Conservation (phyloP, 257 asterid species). For the Paulownia fortunei region DNA sequence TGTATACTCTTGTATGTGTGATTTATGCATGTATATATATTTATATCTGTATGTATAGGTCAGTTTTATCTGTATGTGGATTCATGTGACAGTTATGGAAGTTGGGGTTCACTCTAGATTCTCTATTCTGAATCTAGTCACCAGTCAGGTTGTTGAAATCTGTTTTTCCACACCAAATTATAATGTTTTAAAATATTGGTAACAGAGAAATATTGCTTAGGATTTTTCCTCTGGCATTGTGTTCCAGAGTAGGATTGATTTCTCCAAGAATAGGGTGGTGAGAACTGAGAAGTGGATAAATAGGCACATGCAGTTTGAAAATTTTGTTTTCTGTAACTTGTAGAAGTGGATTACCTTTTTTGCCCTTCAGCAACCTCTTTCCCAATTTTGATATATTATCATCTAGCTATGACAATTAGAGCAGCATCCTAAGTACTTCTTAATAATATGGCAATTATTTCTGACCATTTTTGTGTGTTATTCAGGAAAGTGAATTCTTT, state of each 20-base stretch:
- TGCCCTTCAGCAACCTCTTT: conserved; percentile 22
- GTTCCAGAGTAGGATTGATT: conserved; percentile 38
- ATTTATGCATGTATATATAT: not conserved
- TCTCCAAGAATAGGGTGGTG: conserved; percentile 39
- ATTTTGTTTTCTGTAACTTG: not conserved
- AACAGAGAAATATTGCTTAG: conserved; percentile 30
- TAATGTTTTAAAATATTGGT: conserved; percentile 28
- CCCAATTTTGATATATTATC: not conserved
- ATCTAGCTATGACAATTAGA: too few species aligned
- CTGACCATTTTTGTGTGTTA: not conserved
- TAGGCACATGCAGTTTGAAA: conserved; percentile 29
- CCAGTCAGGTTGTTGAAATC: conserved; percentile 44
- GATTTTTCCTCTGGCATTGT: not conserved
- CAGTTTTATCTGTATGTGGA: conserved; percentile 24
- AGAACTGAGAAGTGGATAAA: conserved; percentile 29
- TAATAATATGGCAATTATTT: not conserved
- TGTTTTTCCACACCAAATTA: conserved; percentile 9
- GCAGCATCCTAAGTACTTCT: too few species aligned
- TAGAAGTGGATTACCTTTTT: conserved; percentile 4
- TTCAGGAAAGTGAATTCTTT: conserved; percentile 78
- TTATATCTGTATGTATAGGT: conserved; percentile 2
- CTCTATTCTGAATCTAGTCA: conserved; percentile 56
- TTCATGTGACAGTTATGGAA: conserved; percentile 75
- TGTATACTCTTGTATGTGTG: not conserved
- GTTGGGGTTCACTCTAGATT: conserved; percentile 63